Evolutionary conservation across 2,329 filamentous ascomycete species (phyloP).

Genomic region (Aspergillus vadensis): DNA sequence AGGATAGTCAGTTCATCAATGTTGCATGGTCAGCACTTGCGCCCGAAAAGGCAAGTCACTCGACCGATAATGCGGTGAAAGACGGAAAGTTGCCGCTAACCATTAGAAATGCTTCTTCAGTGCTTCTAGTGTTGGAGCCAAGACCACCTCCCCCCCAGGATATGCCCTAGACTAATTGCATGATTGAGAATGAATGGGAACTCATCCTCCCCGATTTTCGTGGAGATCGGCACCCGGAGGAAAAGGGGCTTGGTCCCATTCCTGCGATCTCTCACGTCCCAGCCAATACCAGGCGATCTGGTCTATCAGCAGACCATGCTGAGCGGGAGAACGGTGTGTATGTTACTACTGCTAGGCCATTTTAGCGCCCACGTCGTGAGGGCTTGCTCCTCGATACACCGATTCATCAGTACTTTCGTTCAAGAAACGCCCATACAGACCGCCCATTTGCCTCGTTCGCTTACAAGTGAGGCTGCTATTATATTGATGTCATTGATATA

Average conservation of each 20-base stretch:
- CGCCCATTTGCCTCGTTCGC: conserved; percentile 4
- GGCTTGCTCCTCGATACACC: background rate
- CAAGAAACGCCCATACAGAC: conserved; percentile 1
- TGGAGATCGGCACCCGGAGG: conserved; percentile 8
- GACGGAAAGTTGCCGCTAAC: conserved; percentile 11
- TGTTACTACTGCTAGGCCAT: background rate
- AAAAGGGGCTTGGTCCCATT: background rate
- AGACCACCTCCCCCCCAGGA: conserved; percentile 16
- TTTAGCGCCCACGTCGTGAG: background rate
- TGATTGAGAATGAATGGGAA: conserved; percentile 3
- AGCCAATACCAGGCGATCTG: background rate
- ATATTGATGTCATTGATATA: conserved; percentile 7
- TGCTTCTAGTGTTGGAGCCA: conserved; percentile 37
- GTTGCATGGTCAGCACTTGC: background rate
- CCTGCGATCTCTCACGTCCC: background rate
- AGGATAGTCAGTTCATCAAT: background rate
- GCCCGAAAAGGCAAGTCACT: conserved; percentile 6
- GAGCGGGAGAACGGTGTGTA: conserved; percentile 1
- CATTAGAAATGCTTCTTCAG: conserved; percentile 32
- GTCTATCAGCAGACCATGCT: background rate
- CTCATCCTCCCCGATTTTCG: conserved; percentile 3
- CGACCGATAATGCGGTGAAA: conserved; percentile 21
- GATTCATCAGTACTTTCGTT: background rate
- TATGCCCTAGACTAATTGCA: conserved; percentile 4
- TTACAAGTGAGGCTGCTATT: conserved; percentile 2